Percentiles rank a stretch among this genome's conserved stretches.
Evolutionary conservation across 108 stramenopile genomes (phyloP).

Genomic region (Skeletonema menzelii): DNA sequence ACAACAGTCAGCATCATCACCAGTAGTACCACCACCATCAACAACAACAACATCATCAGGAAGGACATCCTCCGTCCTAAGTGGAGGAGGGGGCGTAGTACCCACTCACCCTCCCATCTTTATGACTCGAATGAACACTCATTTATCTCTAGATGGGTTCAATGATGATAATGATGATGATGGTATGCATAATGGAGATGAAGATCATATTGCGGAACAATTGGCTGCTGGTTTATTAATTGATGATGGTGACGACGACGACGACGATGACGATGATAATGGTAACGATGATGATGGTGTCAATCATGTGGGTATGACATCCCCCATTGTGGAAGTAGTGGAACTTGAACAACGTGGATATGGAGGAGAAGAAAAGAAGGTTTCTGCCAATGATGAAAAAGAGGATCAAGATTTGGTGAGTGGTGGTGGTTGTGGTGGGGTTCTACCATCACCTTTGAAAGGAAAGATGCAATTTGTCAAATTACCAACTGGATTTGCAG

Average conservation of each 20-base stretch:
- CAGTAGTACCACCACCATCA: neutral
- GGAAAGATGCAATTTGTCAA: slow-evolving; percentile 37
- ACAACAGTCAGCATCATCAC: neutral
- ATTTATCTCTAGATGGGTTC: slow-evolving; percentile 28
- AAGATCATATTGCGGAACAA: slow-evolving; percentile 47
- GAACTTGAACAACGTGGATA: neutral
- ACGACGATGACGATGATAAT: slow-evolving; percentile 7
- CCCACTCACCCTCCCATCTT: slow-evolving; percentile 35
- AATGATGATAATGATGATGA: slow-evolving; percentile 3
- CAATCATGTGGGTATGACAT: neutral
- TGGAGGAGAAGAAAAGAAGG: slow-evolving; percentile 9
- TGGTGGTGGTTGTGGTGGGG: neutral
- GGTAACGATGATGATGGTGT: slow-evolving; percentile 6
- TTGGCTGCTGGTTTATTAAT: slow-evolving; percentile 37
- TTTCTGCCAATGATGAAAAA: slow-evolving; percentile 10
- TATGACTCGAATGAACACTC: slow-evolving; percentile 40
- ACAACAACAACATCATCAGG: neutral
- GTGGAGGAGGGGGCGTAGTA: slow-evolving; percentile 39
- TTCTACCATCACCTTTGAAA: neutral
- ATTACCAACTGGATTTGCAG: slow-evolving; percentile 35
- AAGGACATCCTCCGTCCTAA: slow-evolving; percentile 3
- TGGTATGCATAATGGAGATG: slow-evolving; percentile 17
- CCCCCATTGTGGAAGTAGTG: neutral
- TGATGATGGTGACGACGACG: slow-evolving; percentile 30
- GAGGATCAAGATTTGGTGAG: slow-evolving; percentile 13